Evolutionary conservation across 2,329 filamentous ascomycete species (phyloP).

Genomic region (Plenodomus biglobosus): DNA sequence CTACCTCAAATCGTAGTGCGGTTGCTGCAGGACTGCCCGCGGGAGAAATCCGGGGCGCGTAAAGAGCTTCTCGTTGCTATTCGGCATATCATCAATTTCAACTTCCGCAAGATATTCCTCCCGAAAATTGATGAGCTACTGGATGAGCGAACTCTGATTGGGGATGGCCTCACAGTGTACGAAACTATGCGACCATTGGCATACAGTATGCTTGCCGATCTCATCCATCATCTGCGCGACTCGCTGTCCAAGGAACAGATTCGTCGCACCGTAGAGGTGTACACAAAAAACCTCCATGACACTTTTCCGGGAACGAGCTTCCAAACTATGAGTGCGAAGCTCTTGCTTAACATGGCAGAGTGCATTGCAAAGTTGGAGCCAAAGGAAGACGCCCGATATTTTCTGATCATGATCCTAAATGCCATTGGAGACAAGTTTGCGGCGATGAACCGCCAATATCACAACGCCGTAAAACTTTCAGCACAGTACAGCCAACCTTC

Average conservation of each 20-base stretch:
- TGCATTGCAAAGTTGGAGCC: conserved; percentile 93
- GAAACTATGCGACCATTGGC: conserved; percentile 94
- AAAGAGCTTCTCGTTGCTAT: conserved; percentile 97
- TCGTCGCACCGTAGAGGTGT: conserved; percentile 91
- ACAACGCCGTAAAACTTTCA: conserved; percentile 91
- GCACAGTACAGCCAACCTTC: conserved; percentile 70
- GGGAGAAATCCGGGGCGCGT: conserved; percentile 88
- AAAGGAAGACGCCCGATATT: conserved; percentile 92
- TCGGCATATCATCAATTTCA: conserved; percentile 98
- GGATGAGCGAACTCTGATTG: conserved; percentile 90
- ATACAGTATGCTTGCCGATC: conserved; percentile 96
- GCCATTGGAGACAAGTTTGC: conserved; percentile 98
- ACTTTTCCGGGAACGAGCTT: conserved; percentile 97
- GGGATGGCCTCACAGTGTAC: conserved; percentile 93
- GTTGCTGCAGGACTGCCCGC: conserved; percentile 86
- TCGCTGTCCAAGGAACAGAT: conserved; percentile 89
- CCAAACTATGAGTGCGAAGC: conserved; percentile 98
- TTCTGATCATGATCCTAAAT: conserved; percentile 94
- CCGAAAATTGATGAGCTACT: conserved; percentile 92
- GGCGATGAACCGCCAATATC: conserved; percentile 94
- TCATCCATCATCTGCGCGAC: conserved; percentile 96
- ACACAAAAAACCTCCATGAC: conserved; percentile 93
- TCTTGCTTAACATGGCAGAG: conserved; percentile 96
- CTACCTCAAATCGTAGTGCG: conserved; percentile 89
- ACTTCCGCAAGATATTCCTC: conserved; percentile 92